Evolutionary conservation across 169 alveolate species (phyloP).

Genomic region (Cryptosporidium felis): DNA sequence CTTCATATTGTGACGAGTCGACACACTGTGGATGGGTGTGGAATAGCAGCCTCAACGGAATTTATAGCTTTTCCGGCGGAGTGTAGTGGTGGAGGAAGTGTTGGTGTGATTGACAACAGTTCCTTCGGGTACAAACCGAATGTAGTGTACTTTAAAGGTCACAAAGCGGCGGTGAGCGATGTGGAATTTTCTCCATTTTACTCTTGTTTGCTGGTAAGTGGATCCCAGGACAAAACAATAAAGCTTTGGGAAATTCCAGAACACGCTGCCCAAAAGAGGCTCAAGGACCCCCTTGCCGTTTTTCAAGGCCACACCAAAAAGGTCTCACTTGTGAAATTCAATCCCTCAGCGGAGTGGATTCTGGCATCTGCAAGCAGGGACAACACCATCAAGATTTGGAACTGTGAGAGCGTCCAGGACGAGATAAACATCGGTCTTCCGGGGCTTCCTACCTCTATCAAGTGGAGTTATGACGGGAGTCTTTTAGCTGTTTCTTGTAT

Average conservation of each 20-base stretch:
- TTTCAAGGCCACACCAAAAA: slow-evolving; percentile 81
- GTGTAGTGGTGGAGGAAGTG: slow-evolving; percentile 66
- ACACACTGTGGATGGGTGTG: slow-evolving; percentile 71
- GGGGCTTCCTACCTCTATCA: slow-evolving; percentile 48
- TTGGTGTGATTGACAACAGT: slow-evolving; percentile 61
- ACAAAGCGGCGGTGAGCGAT: slow-evolving; percentile 65
- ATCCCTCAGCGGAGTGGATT: slow-evolving; percentile 79
- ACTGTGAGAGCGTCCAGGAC: slow-evolving; percentile 77
- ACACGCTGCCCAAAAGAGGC: slow-evolving; percentile 68
- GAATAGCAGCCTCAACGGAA: slow-evolving; percentile 70
- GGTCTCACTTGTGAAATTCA: slow-evolving; percentile 81
- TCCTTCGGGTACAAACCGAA: slow-evolving; percentile 64
- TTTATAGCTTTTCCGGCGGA: slow-evolving; percentile 71
- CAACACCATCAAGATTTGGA: slow-evolving; percentile 89
- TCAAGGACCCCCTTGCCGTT: slow-evolving; percentile 59
- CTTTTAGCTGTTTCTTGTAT: slow-evolving; percentile 53
- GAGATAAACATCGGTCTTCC: slow-evolving; percentile 65
- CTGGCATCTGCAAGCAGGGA: slow-evolving; percentile 88
- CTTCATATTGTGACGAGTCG: slow-evolving; percentile 54
- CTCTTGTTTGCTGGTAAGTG: slow-evolving; percentile 79
- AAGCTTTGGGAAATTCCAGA: slow-evolving; percentile 81
- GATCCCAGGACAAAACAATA: slow-evolving; percentile 85
- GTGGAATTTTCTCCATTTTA: slow-evolving; percentile 67
- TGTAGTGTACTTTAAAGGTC: slow-evolving; percentile 64
- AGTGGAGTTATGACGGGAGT: slow-evolving; percentile 68